Base-by-base conservation (phyloP, 208 protist genomes). In the Strigomonas galati region DNA sequence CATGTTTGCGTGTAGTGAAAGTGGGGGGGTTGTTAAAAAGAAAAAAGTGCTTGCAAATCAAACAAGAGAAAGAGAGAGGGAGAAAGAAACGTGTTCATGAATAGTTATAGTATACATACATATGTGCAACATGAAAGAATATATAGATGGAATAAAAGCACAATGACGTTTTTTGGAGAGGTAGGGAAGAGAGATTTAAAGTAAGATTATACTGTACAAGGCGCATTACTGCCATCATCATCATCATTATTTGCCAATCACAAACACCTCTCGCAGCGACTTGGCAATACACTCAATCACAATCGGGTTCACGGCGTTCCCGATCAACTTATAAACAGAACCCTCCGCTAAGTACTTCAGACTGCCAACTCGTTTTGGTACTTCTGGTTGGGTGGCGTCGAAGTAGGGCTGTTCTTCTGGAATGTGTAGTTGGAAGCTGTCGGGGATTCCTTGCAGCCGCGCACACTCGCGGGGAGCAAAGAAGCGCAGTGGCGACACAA, bases 241-340 rank as follows among this genome's bases (percentile, higher is more conserved):
- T 48, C 10, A n/a, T 48, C 17, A 48, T 48, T 48, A n/a, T 48
- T n/a, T 48, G 10, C 17, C 65, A 49, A 69, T 12, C 31, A 28
- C 37, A 52, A 84, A 21, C 46, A 31, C 31, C 14, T 64, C 32
- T 24, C 64, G 17, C 21, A 81, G 28, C 0, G 69, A 63, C 23
- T 43, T 27, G 0, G 49, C 75, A 21, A 91, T 21, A 46, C 74
- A 74, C 57, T 81, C 74, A 43, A 91, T 72, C 9, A 94, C 73
- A 21, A 83, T 72, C n/a, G 85, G 89, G 59, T 91, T 91, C 49
- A 94, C 85, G 0, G 86, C 82, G 52, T 92, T 92, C 12, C 82
- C 86, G 15, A 91, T 74, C n/a, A 90, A 60, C 52, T 79, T 85
- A 73, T 92, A 93, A 15, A 82, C 63, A 1, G 73, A 71, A 23